Evolutionary conservation across 1,139 yeast genomes (phyloP).

Genomic region (Yamadazyma dendronema): DNA sequence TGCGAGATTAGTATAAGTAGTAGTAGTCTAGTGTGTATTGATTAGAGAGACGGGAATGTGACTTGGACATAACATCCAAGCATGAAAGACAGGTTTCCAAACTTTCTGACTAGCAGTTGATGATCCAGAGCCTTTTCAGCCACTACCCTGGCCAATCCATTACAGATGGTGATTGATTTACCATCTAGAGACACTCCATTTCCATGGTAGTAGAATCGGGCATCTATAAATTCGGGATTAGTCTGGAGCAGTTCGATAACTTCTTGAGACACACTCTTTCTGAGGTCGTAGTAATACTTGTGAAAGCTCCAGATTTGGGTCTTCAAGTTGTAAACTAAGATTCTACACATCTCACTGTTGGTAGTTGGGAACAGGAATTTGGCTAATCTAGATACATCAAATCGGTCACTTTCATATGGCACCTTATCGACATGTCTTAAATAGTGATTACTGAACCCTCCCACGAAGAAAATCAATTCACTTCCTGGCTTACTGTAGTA

Average conservation of each 20-base stretch:
- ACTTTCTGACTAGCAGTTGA: constrained; percentile 18
- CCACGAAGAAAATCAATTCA: constrained; percentile 40
- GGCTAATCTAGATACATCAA: constrained; percentile 37
- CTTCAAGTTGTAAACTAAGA: constrained; percentile 37
- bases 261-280: constrained; percentile 22
- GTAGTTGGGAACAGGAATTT: constrained; percentile 29
- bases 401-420: constrained; percentile 32
- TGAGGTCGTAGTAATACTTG: constrained; percentile 33
- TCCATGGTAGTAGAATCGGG: constrained; percentile 31
- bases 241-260: constrained; percentile 23
- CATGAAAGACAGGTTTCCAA: constrained; percentile 24
- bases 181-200: constrained; percentile 37
- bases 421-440: constrained; percentile 30
- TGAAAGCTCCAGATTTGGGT: constrained; percentile 46
- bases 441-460: constrained; percentile 41
- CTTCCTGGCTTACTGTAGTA: constrained; percentile 35
- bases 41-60: constrained; percentile 28
- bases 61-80: constrained; percentile 41
- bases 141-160: constrained; percentile 34
- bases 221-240: constrained; percentile 26
- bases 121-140: constrained; percentile 32
- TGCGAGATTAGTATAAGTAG: not conserved
- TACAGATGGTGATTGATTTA: constrained; percentile 37
- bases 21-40: not conserved
- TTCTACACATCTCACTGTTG: constrained; percentile 30